Base-by-base conservation (phyloP, 805 yeast genomes). In the Candida maris region DNA sequence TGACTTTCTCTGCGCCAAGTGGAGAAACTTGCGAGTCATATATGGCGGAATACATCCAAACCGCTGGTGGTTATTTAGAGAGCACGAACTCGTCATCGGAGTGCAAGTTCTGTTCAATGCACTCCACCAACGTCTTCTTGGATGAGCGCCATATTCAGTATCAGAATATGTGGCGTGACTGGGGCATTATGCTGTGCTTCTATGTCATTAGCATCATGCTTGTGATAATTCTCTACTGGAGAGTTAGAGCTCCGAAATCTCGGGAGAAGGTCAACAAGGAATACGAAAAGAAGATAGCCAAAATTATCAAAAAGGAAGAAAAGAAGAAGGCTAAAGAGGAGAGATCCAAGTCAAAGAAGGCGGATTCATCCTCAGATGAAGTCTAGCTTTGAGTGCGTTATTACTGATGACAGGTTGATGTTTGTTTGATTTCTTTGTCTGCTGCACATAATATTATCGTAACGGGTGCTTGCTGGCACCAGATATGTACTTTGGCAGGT, bases 1-100 rank as follows among this genome's bases (percentile, higher is more conserved):
- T 70, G 17, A 57, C 61, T 33, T 60, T 76, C 38, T 51, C 61
- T 18, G 78, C 84, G 2, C 79, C 82, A 8, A 37, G 45, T 10
- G 86, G 85, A 5, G 55, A 57, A 52, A 80, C 88, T 4, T 85
- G 95, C 61, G 71, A 67, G 6, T 64, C 71, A 27, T 85, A 67
- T 57, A 60, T 76, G 51, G 57, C 47, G 6, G 21, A 27, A 6
- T 55, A 34, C 23, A 81, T 65, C 9, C 6, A 8, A 56, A 39
- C 56, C 2, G 52, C 56, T 12, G 50, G 67, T 12, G 95, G 95
- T 5, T 80, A 81, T 53, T 48, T 85, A 27, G 39, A 50, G 3
- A 48, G 60, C 28, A 75, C 79, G 6, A 48, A 61, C 27, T 77
- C 73, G 15, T 67, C 75, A 2, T 25, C 54, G 1, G 39, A 57